Base-by-base conservation (phyloP, 768 basidiomycete species). In the Leccinum boreale region DNA sequence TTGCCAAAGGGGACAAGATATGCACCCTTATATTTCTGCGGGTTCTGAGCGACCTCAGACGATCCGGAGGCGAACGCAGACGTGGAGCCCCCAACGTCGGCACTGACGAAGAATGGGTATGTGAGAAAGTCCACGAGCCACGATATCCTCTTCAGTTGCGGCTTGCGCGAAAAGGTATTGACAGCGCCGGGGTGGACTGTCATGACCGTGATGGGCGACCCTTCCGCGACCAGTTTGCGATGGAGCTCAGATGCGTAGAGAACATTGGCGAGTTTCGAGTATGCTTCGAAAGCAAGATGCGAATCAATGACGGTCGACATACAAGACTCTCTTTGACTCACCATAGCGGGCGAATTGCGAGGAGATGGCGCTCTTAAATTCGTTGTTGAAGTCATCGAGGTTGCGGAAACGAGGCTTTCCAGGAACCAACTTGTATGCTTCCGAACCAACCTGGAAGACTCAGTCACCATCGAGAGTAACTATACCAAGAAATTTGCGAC, bases 231-330 rank as follows among this genome's bases (percentile, higher is more conserved):
- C 23, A 86, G 68, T 21, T 66, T 78, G 33, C 71, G 73, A 56
- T 86, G 83, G 17, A 87, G 69, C 59, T 80, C 75, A 28, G 74
- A 77, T 1, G 77, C 78, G 58, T 77, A 84, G 17, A 86, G 73
- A 29, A 81, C 68, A 50, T 75, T 76, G 17, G 79, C 76, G n/a
- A 85, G 68, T 65, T 87, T 86, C 49, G 81, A 73, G 35, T 76
- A 66, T 0, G 65, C 86, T 85, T 57, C 26, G 24, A 49, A n/a
- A 3, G 9, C 8, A 5, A 60, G 31, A 56, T 15, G 56, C 0
- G 3, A 15, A 19, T 21, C 8, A 4, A 49, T 15, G 3, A 50
- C 8, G 15, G 1, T 3, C 10, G 3, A 10, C 2, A 21, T 0
- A 8, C 21, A n/a, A 2, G 8, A 19, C n/a, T 5, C n/a, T 10